These are phyloP conservation scores for Exophiala sp. DNA, from an alignment of 2,329 filamentous ascomycete genomes.

Conservation along the genomic window DNA sequence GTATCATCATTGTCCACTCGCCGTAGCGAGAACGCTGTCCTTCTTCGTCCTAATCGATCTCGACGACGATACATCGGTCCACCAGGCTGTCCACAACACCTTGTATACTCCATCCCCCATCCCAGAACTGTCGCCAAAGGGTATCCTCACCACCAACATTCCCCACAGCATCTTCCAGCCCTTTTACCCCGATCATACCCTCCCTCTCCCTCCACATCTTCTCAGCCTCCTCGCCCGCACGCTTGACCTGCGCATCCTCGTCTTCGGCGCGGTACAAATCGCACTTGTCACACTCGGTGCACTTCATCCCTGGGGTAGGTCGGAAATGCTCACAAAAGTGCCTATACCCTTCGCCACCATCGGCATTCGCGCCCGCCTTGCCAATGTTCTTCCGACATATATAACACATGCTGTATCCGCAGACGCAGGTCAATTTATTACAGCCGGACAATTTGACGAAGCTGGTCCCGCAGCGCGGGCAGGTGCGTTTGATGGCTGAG, in stretches of 20 bases:
- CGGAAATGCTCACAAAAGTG: constrained; percentile 98
- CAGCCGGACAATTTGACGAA: constrained; percentile 94
- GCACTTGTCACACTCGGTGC: constrained; percentile 74
- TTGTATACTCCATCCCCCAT: constrained; percentile 40
- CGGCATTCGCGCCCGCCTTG: constrained; percentile 22
- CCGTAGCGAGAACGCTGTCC: background rate
- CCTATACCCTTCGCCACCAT: constrained; percentile 66
- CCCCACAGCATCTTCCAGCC: constrained; percentile 23
- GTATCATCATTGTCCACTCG: background rate
- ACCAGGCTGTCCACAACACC: constrained; percentile 39
- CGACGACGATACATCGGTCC: constrained; percentile 39
- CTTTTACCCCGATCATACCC: constrained; percentile 36
- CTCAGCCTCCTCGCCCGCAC: constrained; percentile 70
- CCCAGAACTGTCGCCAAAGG: constrained; percentile 38
- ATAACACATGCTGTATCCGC: constrained; percentile 98
- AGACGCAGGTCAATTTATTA: constrained; percentile 94
- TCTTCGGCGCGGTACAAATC: constrained; percentile 70
- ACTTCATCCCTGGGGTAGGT: constrained; percentile 70
- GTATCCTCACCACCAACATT: constrained; percentile 29
- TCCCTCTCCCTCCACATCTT: constrained; percentile 66
- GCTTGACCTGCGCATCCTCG: constrained; percentile 65
- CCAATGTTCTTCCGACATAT: constrained; percentile 67
- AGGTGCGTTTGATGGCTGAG: constrained; percentile 89
- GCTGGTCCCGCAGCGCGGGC: constrained; percentile 81
- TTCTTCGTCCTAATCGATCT: constrained; percentile 19